These are phyloP conservation scores for Lactarius tabidus DNA, from an alignment of 768 basidiomycete genomes.

Conservation along the genomic window DNA sequence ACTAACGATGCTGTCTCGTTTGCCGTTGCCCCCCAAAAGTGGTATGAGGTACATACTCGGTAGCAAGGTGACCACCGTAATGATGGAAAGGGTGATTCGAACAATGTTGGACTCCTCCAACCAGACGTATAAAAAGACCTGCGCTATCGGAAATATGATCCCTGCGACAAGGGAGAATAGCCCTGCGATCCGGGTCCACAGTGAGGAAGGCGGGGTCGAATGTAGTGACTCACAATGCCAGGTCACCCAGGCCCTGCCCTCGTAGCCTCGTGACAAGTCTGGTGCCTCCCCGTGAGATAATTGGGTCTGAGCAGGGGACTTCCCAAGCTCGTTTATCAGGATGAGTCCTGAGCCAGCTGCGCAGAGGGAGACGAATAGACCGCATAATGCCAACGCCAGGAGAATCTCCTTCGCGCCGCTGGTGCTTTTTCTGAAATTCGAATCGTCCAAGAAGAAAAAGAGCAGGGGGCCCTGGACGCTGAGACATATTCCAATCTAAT, in stretches of 20 bases:
- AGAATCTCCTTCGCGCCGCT: no score
- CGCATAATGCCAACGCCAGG: no score
- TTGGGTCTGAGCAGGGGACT: background rate
- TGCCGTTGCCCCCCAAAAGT: background rate
- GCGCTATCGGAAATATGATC: background rate
- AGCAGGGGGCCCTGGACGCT: no score
- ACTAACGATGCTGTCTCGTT: background rate
- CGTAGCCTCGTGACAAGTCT: slow-evolving; percentile 10
- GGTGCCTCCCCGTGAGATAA: no score
- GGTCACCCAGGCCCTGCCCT: slow-evolving; percentile 18
- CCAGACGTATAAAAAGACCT: slow-evolving; percentile 16
- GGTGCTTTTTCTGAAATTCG: no score
- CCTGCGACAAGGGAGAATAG: slow-evolving; percentile 9
- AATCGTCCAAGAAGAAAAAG: no score
- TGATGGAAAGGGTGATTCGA: slow-evolving; percentile 11
- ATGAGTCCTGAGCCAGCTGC: no score
- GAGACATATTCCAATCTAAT: no score
- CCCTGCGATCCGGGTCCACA: slow-evolving; percentile 7
- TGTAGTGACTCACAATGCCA: slow-evolving; percentile 19
- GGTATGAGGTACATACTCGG: slow-evolving; percentile 12
- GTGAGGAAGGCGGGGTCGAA: background rate
- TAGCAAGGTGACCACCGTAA: slow-evolving; percentile 1
- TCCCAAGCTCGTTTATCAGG: no score
- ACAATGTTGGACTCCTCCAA: slow-evolving; percentile 14
- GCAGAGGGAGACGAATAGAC: no score